Percentiles rank a stretch among this genome's conserved stretches.
Evolutionary conservation across 2,329 filamentous ascomycete species (phyloP).

Genomic region (Talaromyces sp.): DNA sequence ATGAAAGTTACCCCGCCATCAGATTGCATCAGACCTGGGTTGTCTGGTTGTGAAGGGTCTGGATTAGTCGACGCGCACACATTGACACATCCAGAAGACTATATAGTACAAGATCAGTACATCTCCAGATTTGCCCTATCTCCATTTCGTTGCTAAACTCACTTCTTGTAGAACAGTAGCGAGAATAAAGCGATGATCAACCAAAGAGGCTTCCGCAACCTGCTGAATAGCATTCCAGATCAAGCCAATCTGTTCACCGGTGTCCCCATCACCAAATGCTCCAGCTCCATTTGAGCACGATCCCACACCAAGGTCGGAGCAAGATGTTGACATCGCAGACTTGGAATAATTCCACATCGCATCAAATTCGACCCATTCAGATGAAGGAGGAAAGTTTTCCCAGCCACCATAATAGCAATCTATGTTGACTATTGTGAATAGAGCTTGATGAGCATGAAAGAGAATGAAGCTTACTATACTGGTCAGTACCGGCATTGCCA

Average conservation of each 20-base stretch:
- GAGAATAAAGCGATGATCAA: constrained; percentile 17
- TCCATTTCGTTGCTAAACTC: not conserved
- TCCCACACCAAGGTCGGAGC: constrained; percentile 12
- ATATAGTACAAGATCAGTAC: not conserved
- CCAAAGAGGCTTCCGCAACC: constrained; percentile 12
- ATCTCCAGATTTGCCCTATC: too few relatives aligned
- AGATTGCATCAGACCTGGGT: constrained; percentile 16
- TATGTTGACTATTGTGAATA: not conserved
- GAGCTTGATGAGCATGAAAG: not conserved
- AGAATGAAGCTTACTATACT: constrained; percentile 4
- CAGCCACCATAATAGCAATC: constrained; percentile 16
- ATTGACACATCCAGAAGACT: constrained; percentile 17
- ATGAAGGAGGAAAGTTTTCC: constrained; percentile 9
- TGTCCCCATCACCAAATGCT: constrained; percentile 12
- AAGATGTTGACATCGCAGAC: constrained; percentile 13
- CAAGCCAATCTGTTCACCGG: constrained; percentile 12
- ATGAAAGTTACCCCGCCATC: constrained; percentile 15
- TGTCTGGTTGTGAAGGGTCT: constrained; percentile 15
- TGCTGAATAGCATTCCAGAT: constrained; percentile 18
- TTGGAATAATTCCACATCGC: constrained; percentile 18
- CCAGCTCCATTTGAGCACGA: constrained; percentile 8
- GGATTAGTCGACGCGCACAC: constrained; percentile 13
- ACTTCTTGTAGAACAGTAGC: constrained; percentile 15
- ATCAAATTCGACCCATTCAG: constrained; percentile 16
- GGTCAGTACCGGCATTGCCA: constrained; percentile 10